Conservation (phyloP, 1,139 yeast species). For the Eremothecium coryli region DNA sequence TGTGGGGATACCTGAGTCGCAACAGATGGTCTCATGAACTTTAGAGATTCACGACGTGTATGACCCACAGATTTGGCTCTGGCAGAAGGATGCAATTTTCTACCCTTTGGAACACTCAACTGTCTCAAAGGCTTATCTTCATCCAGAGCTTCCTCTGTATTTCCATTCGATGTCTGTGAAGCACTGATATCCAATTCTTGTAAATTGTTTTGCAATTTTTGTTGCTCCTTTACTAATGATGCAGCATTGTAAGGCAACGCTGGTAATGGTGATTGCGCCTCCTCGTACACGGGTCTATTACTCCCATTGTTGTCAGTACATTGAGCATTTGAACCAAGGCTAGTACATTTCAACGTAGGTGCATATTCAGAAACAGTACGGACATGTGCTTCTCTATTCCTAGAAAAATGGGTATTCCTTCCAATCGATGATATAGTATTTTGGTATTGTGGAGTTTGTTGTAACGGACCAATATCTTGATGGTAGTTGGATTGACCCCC, state of each 20-base stretch:
- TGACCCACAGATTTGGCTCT: slow-evolving; percentile 87
- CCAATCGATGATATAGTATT: slow-evolving; percentile 4
- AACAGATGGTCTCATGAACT: slow-evolving; percentile 30
- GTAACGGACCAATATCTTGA: slow-evolving; percentile 5
- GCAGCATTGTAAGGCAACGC: slow-evolving; percentile 32
- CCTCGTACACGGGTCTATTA: background rate
- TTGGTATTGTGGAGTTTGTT: slow-evolving; percentile 9
- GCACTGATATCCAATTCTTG: slow-evolving; percentile 15
- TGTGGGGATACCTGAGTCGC: slow-evolving; percentile 44
- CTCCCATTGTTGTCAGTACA: slow-evolving; percentile 2
- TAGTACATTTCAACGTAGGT: slow-evolving; percentile 17
- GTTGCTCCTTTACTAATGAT: slow-evolving; percentile 27
- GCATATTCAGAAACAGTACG: slow-evolving; percentile 36
- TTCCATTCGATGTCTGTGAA: slow-evolving; percentile 4
- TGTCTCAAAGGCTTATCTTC: slow-evolving; percentile 23
- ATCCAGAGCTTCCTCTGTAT: slow-evolving; percentile 8
- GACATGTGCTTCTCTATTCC: slow-evolving; percentile 28
- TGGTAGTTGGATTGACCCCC: slow-evolving; percentile 4
- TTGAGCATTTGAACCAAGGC: slow-evolving; percentile 6
- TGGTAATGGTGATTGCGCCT: slow-evolving; percentile 19
- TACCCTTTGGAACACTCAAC: slow-evolving; percentile 23
- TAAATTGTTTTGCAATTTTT: slow-evolving; percentile 18
- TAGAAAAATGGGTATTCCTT: too few species aligned
- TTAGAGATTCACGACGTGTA: slow-evolving; percentile 53
- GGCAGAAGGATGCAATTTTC: slow-evolving; percentile 68